Percentiles rank a stretch among this genome's conserved stretches.
Evolutionary conservation across 2,329 filamentous ascomycete genomes (phyloP).

Genomic region (Cladosporium sp.): DNA sequence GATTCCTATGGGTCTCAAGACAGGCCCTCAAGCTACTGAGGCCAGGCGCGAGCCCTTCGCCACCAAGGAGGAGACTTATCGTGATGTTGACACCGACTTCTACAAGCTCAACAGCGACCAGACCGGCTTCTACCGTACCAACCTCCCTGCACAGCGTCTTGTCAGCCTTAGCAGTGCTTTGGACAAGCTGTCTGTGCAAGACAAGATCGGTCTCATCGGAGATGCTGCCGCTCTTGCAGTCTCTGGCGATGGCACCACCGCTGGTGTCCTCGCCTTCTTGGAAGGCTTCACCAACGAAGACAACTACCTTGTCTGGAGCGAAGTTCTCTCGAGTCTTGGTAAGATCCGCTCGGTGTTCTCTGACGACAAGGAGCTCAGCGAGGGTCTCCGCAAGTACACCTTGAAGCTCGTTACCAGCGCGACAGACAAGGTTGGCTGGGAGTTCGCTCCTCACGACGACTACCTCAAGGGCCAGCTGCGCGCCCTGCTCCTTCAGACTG

Average conservation of each 20-base stretch:
- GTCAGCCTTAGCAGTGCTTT: constrained; percentile 74
- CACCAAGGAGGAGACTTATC: constrained; percentile 71
- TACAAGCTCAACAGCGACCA: constrained; percentile 93
- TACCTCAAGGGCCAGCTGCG: constrained; percentile 79
- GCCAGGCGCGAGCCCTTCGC: constrained; percentile 66
- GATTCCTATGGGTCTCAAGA: constrained; percentile 83
- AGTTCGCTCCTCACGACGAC: constrained; percentile 71
- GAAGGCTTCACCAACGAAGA: constrained; percentile 78
- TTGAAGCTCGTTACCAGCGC: constrained; percentile 72
- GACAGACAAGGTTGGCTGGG: constrained; percentile 79
- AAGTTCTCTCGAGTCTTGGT: constrained; percentile 71
- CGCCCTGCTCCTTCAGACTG: constrained; percentile 71
- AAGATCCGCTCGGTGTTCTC: constrained; percentile 82
- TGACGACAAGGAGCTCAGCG: constrained; percentile 66
- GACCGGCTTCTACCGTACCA: constrained; percentile 87
- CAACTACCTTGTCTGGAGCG: constrained; percentile 85
- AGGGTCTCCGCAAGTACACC: constrained; percentile 72
- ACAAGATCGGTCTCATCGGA: constrained; percentile 89
- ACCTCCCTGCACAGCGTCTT: constrained; percentile 82
- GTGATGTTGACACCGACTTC: constrained; percentile 70
- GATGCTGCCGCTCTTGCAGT: constrained; percentile 87
- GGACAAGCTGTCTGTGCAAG: constrained; percentile 71
- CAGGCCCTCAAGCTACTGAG: constrained; percentile 62
- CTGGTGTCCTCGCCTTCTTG: constrained; percentile 76
- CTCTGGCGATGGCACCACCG: constrained; percentile 77